Base-by-base conservation (phyloP, 768 basidiomycete species). In the Myochromella boudieri region DNA sequence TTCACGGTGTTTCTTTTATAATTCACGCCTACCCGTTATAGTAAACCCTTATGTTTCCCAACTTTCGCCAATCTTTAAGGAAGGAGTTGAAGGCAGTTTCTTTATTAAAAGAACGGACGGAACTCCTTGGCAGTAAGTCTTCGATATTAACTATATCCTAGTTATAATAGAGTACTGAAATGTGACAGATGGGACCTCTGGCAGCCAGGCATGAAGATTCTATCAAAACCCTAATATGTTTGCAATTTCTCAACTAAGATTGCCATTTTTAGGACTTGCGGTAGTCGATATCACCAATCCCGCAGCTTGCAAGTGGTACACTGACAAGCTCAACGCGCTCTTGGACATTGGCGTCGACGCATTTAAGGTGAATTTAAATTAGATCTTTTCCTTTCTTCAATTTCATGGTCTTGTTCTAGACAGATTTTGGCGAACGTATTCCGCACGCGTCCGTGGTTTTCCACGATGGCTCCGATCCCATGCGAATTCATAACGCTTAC, bases 1-100 rank as follows among this genome's bases (percentile, higher is more conserved):
- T 20, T 33, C 27, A 18, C 20, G 36, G 15, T 20, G 12, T 27
- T 14, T 2, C 8, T 25, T 22, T n/a, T 22, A 17, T 17, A 11
- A 3, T 27, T 44, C 7, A 44, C 25, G 20, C 12, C 14, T 6
- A 3, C 12, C 22, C 28, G 54, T 22, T 18, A 18, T 51, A 84
- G 82, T 89, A 57, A 89, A 89, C 60, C 81, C 85, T 3, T 87
- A 86, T 59, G 80, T 89, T 46, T 80, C 81, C n/a, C 81, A 84
- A 59, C 62, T 76, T 44, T 84, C 82, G 7, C 81, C 80, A 3
- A 78, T 87, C 27, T 89, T 87, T 66, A 72, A 80, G 45, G 85
- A 87, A 55, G 84, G 81, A 2, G 74, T 78, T 0, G 67, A 82
- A 52, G 78, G 75, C n/a, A 84, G 81, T 0, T 88, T 80, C 57